Base-by-base conservation (phyloP, 2,329 filamentous ascomycete species). In the Fusarium pseudonygamai region DNA sequence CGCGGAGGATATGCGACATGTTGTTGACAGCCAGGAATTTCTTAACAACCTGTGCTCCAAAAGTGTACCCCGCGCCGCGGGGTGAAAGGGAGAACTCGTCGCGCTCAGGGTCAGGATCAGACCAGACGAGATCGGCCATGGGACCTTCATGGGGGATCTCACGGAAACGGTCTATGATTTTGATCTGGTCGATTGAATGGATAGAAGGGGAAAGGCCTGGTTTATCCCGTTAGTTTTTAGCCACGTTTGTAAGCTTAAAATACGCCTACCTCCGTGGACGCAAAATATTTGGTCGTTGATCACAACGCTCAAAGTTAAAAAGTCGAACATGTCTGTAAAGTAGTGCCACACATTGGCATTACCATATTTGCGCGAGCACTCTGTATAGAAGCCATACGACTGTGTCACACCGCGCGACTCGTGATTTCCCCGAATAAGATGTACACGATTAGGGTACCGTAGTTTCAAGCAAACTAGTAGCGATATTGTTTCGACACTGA, bases 311-410 rank as follows among this genome's bases (percentile, higher is more conserved):
- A 99, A 87, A 13, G 96, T 98, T 73, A 99, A 87, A 83, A 97
- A 99, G 84, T 99, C 96, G 84, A 99, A 99, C 95, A 99, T 98
- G 85, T 99, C 96, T 75, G 96, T 99, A 81, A 99, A 99, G 83
- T 98, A 96, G 83, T 99, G 96, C 96, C 96, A 99, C 28, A 99
- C 96, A 78, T 96, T 98, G 73, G 96, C 95, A 80, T 97, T 98
- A 81, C 96, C 96, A 83, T 99, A 99, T 84, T 99, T 99, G 76
- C 96, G 92, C 26, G 93, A 95, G 84, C 96, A 99, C 82, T 99
- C 96, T 28, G 96, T 98, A 82, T 99, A 99, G 85, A 99, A 99
- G 64, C 96, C 96, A 83, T 99, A 99, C 34, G 96, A 98, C 83
- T 99, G 96, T 16, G 96, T 99, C 60, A 99, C 96, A 78, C 96